These are phyloP conservation scores for Mycena rosella DNA, from an alignment of 768 basidiomycete genomes.

Conservation along the genomic window DNA sequence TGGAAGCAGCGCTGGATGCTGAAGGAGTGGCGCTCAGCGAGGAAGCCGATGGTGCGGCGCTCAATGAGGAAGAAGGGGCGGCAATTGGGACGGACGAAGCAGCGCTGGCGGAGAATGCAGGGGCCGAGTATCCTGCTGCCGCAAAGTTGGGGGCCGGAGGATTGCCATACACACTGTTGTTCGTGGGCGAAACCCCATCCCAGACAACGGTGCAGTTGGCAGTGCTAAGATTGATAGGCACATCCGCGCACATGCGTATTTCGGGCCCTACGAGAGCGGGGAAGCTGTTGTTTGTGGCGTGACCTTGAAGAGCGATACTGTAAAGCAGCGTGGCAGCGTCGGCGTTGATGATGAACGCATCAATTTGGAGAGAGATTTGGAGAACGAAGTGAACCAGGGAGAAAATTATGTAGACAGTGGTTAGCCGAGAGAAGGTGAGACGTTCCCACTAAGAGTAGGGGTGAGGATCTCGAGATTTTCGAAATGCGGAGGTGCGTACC, in stretches of 20 bases:
- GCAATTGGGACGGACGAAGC: constrained; percentile 6
- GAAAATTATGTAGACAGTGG: constrained; percentile 75
- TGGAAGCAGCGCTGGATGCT: constrained; percentile 6
- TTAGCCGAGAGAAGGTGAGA: constrained; percentile 75
- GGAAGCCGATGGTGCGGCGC: too few species aligned
- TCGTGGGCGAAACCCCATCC: constrained; percentile 53
- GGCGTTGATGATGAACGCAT: constrained; percentile 75
- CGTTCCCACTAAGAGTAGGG: constrained; percentile 68
- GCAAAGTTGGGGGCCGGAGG: constrained; percentile 21
- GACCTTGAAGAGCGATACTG: constrained; percentile 62
- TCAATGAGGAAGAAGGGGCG: too few species aligned
- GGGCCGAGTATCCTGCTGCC: constrained; percentile 9
- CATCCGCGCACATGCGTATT: constrained; percentile 69
- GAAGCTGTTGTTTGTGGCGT: constrained; percentile 62
- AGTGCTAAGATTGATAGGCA: constrained; percentile 58
- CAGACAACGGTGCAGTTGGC: constrained; percentile 68
- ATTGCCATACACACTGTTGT: constrained; percentile 30
- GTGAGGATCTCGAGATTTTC: neutral
- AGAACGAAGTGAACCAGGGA: constrained; percentile 74
- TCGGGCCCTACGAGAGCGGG: constrained; percentile 62
- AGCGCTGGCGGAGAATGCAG: constrained; percentile 13
- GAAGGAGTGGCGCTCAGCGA: constrained; percentile 26
- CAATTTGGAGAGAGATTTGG: constrained; percentile 77
- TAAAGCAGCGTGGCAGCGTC: constrained; percentile 66
- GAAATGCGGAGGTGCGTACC: constrained; percentile 52